Conservation (phyloP, 768 basidiomycete genomes). For the Fibroporia radiculosa region DNA sequence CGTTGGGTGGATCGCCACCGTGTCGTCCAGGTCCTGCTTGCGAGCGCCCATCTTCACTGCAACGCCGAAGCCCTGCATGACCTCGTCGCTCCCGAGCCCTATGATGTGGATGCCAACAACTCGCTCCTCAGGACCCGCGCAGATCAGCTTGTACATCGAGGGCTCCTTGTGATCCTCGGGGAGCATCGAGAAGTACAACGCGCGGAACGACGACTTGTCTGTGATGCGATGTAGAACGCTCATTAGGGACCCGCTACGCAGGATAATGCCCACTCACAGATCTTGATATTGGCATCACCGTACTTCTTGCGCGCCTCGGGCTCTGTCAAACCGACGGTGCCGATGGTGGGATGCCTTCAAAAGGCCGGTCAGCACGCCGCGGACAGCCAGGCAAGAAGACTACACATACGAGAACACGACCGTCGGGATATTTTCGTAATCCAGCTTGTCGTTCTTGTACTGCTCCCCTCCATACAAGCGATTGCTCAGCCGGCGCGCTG, state of each 20-base stretch:
- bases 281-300: slow-evolving; percentile 81
- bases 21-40: slow-evolving; percentile 79
- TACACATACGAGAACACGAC: slow-evolving; percentile 90
- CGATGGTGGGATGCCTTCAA: slow-evolving; percentile 85
- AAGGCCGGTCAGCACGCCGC: not conserved
- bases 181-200: slow-evolving; percentile 90
- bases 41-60: slow-evolving; percentile 93
- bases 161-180: slow-evolving; percentile 91
- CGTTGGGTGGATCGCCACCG: slow-evolving; percentile 89
- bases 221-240: not conserved
- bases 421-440: slow-evolving; percentile 85
- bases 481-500: slow-evolving; percentile 83
- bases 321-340: slow-evolving; percentile 93
- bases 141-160: slow-evolving; percentile 87
- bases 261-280: slow-evolving; percentile 51
- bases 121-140: slow-evolving; percentile 82
- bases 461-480: slow-evolving; percentile 82
- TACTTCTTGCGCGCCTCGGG: slow-evolving; percentile 83
- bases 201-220: slow-evolving; percentile 78
- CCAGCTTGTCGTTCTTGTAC: slow-evolving; percentile 82
- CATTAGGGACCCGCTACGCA: not conserved
- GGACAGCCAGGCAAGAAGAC: slow-evolving; percentile 1
- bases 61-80: slow-evolving; percentile 93
- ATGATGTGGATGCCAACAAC: slow-evolving; percentile 96
- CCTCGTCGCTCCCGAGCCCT: slow-evolving; percentile 88